Conservation (phyloP, 306 rosid genomes). For the Cicer arietinum region DNA sequence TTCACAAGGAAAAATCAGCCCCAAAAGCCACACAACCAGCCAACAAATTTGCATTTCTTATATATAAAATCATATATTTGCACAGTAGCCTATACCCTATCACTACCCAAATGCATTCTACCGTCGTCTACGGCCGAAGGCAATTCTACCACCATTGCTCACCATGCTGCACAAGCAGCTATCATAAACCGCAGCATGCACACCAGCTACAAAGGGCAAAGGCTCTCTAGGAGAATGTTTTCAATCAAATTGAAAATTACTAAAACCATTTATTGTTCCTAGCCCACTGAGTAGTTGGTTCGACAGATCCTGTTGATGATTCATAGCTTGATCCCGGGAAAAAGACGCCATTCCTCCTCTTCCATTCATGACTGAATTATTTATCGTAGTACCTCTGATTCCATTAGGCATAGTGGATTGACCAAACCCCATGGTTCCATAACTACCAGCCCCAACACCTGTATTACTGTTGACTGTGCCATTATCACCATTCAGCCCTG, state of each 20-base stretch:
- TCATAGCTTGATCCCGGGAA: conserved; percentile 83
- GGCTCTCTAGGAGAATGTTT: conserved; percentile 75
- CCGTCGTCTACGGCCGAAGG: conserved; percentile 49
- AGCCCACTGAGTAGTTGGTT: conserved; percentile 85
- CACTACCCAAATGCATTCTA: conserved; percentile 48
- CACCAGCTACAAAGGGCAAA: conserved; percentile 42
- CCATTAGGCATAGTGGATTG: conserved; percentile 84
- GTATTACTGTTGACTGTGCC: conserved; percentile 65
- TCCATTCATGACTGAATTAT: conserved; percentile 80
- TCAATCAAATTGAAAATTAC: conserved; percentile 90
- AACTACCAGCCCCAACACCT: conserved; percentile 64
- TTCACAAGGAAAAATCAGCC: conserved; percentile 64
- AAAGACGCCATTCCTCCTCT: conserved; percentile 83
- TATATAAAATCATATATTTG: conserved; percentile 71
- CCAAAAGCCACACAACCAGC: conserved; percentile 73
- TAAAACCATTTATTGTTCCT: conserved; percentile 84
- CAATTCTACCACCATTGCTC: conserved; percentile 60
- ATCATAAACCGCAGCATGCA: conserved; percentile 42
- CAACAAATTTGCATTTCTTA: conserved; percentile 70
- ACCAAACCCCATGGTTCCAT: conserved; percentile 71
- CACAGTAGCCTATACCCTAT: conserved; percentile 68
- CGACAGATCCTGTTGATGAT: conserved; percentile 85
- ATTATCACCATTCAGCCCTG: conserved; percentile 64
- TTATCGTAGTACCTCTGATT: conserved; percentile 75
- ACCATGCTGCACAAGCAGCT: conserved; percentile 67